A percentile compares a stretch with the other conserved stretches of the same genome.
These are phyloP conservation scores for Wilcoxina mikolae DNA, from an alignment of 495 filamentous ascomycete genomes.

Conservation along the genomic window DNA sequence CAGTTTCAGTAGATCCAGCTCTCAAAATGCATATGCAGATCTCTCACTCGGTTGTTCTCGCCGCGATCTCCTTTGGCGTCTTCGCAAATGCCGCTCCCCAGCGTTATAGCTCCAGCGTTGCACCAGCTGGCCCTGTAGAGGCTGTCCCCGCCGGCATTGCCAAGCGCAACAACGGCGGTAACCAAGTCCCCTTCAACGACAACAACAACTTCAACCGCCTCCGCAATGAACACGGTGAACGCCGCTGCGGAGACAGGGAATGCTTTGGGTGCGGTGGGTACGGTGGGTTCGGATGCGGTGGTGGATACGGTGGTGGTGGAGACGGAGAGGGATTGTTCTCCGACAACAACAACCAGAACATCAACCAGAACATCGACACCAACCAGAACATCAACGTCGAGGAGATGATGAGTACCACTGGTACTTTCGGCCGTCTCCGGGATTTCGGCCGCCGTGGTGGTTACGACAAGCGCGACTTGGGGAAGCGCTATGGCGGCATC, in stretches of 20 bases:
- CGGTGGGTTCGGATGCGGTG: conserved; percentile 7
- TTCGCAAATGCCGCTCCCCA: conserved; percentile 18
- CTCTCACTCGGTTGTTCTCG: conserved; percentile 21
- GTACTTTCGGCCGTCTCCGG: background rate
- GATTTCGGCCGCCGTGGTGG: conserved; percentile 5
- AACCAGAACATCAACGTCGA: conserved; percentile 20
- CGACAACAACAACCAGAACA: conserved; percentile 17
- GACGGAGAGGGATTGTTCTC: conserved; percentile 8
- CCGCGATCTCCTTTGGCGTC: conserved; percentile 19
- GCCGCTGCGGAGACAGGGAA: background rate
- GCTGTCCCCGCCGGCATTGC: background rate
- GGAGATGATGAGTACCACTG: conserved; percentile 5
- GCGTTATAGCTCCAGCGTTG: too few species aligned
- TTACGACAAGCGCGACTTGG: background rate
- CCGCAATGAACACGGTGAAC: background rate
- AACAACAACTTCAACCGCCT: conserved; percentile 10
- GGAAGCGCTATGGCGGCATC: background rate
- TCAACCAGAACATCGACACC: conserved; percentile 25
- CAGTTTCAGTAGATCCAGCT: conserved; percentile 2
- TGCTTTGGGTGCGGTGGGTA: background rate
- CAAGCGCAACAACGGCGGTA: conserved; percentile 11
- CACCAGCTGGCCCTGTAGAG: too few species aligned
- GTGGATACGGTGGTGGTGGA: conserved; percentile 14
- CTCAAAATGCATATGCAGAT: conserved; percentile 25
- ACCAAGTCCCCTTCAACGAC: conserved; percentile 17